Evolutionary conservation across 1,139 yeast species (phyloP), one percentile per base, ranked within the genome.

Genomic region (Candida glucosophila): DNA sequence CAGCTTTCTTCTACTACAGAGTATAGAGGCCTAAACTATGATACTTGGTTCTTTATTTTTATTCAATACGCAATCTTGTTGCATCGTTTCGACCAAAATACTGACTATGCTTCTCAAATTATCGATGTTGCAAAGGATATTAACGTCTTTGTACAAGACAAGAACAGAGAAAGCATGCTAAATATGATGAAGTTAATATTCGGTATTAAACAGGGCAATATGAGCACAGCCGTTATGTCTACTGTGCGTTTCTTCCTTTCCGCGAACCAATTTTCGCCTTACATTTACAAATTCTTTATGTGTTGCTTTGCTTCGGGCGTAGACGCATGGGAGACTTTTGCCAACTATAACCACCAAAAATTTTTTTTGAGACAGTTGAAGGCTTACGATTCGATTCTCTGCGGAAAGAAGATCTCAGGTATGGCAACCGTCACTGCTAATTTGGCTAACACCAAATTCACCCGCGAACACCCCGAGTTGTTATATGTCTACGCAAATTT

Each of bases 291-390:
- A 33, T 50, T 85, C 17, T 85, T 83, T 47, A 54, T 79, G 41
- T 70, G 79, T 25, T 66, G 83, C 26, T 73, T 78, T 32, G 58
- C 78, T 3, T 73, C 92, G 0, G 82, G 88, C 2, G 52, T 60
- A 6, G 60, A 61, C 9, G 68, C 76, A 9, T 59, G 71, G 47
- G 78, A 70, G 19, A 58, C 68, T 5, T 78, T 78, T 45, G 75
- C 83, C 24, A 77, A 79, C 27, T 75, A 83, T 22, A 82, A 82
- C 33, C 90, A 85, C 43, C 97, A 88, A 42, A 90, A 90, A 49
- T 90, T 77, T 47, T 76, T 88, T 38, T 57, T 90, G 33, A 74
- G 98, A 36, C 96, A 88, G 41, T 61, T 88, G 37, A 90, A 88
- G 45, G 92, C 95, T 0, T 78, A 74, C 47, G 98, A 90, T 46